A percentile compares a stretch with the other conserved stretches of the same genome.
Evolutionary conservation across 768 basidiomycete species (phyloP).

Genomic region (Crepidotus variabilis): DNA sequence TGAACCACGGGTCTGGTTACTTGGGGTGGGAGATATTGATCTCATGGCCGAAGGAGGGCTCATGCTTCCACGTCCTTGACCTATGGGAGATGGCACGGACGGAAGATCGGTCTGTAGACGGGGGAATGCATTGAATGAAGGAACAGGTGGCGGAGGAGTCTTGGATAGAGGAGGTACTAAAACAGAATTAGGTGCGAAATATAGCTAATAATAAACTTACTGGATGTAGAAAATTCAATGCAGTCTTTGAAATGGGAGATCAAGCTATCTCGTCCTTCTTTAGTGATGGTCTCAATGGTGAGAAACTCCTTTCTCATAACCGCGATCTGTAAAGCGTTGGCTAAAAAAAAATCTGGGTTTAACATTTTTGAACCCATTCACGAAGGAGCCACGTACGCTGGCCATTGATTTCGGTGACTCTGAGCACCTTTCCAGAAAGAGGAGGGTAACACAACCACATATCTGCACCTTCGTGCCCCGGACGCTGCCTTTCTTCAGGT

Average conservation of each 20-base stretch:
- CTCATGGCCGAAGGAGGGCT: not conserved
- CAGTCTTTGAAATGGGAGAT: slow-evolving; percentile 75
- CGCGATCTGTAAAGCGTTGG: slow-evolving; percentile 67
- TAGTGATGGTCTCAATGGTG: slow-evolving; percentile 57
- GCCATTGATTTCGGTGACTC: slow-evolving; percentile 57
- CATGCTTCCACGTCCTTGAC: not conserved
- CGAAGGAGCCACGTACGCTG: slow-evolving; percentile 43
- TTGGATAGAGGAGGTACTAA: slow-evolving; percentile 57
- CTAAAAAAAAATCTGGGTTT: slow-evolving; percentile 33
- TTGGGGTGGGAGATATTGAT: not conserved
- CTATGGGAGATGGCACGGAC: slow-evolving; percentile 5
- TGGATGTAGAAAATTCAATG: slow-evolving; percentile 70
- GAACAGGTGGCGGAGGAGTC: slow-evolving; percentile 66
- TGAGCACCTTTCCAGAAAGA: slow-evolving; percentile 88
- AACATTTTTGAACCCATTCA: not conserved
- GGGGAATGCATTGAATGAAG: slow-evolving; percentile 36
- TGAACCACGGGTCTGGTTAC: not conserved
- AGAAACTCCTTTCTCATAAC: slow-evolving; percentile 90
- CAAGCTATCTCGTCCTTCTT: slow-evolving; percentile 56
- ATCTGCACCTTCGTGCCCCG: slow-evolving; percentile 60
- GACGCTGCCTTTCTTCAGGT: slow-evolving; percentile 51
- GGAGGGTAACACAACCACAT: slow-evolving; percentile 96
- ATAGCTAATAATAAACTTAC: slow-evolving; percentile 43
- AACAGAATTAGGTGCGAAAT: slow-evolving; percentile 4
- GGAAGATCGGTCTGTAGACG: slow-evolving; percentile 15